Conservation (phyloP, 1,139 yeast species). For the Pneumocystis murina region DNA sequence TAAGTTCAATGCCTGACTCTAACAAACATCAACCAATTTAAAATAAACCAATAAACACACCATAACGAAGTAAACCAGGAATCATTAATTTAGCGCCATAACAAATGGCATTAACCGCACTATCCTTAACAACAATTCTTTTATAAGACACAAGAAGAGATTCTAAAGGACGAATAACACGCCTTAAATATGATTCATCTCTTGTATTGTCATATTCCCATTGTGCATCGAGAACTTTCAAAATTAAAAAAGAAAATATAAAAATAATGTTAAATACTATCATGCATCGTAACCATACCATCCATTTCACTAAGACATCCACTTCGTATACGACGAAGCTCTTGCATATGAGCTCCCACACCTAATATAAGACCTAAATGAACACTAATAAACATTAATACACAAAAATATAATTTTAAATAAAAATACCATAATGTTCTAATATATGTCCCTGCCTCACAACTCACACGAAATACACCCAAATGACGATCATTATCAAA, state of each 20-base stretch:
- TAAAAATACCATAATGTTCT: conserved; percentile 51
- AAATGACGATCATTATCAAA: conserved; percentile 93
- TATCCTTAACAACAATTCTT: conserved; percentile 93
- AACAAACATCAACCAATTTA: not conserved
- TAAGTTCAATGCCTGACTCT: conserved; percentile 92
- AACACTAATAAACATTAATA: conserved; percentile 36
- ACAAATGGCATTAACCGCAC: conserved; percentile 96
- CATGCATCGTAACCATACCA: conserved; percentile 88
- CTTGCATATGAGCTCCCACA: conserved; percentile 99
- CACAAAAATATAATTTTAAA: not conserved
- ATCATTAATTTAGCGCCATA: conserved; percentile 98
- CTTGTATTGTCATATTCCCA: conserved; percentile 94
- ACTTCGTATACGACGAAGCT: conserved; percentile 94
- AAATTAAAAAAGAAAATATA: not conserved
- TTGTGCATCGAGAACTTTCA: conserved; percentile 75
- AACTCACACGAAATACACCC: conserved; percentile 98
- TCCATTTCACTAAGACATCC: conserved; percentile 90
- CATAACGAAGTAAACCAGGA: conserved; percentile 88
- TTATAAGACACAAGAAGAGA: conserved; percentile 85
- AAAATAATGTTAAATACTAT: conserved; percentile 21
- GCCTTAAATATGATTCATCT: conserved; percentile 89
- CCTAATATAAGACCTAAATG: conserved; percentile 96
- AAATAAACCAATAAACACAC: not conserved
- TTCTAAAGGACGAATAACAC: conserved; percentile 89
- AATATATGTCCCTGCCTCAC: conserved; percentile 99